A percentile compares a stretch with the other conserved stretches of the same genome.
Evolutionary conservation across 805 yeast species (phyloP).

Genomic region (Metschnikowia proteae): DNA sequence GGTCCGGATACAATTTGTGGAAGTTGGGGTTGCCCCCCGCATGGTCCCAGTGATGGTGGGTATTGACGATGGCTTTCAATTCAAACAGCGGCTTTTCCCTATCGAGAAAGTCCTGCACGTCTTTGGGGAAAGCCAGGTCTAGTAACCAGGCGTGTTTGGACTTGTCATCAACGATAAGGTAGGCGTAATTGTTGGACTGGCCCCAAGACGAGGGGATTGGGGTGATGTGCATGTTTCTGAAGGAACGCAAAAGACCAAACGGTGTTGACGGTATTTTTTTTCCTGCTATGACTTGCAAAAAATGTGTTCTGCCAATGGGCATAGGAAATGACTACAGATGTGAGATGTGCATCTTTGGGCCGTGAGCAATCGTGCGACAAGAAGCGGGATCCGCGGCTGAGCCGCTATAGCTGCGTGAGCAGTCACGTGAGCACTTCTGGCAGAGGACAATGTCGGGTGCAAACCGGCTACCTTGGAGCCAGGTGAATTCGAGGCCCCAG

Average conservation of each 20-base stretch:
- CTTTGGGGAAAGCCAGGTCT: conserved; percentile 89
- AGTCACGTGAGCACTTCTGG: background rate
- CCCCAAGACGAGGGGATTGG: conserved; percentile 95
- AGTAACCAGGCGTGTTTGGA: conserved; percentile 74
- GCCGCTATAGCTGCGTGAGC: background rate
- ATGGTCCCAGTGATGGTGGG: conserved; percentile 96
- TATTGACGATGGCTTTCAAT: conserved; percentile 78
- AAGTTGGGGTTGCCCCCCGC: conserved; percentile 72
- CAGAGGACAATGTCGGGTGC: background rate
- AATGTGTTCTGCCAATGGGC: conserved; percentile 1
- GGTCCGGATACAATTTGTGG: conserved; percentile 38
- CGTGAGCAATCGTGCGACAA: conserved; percentile 4
- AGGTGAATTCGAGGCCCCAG: no score
- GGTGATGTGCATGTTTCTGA: conserved; percentile 67
- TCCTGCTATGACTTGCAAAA: background rate
- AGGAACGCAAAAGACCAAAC: background rate
- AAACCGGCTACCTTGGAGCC: no score
- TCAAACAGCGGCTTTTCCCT: conserved; percentile 42
- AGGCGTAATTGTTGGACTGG: conserved; percentile 85
- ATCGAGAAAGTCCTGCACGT: conserved; percentile 44
- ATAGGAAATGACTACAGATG: conserved; percentile 1
- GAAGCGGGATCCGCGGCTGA: background rate
- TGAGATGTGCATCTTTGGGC: background rate
- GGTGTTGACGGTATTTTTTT: background rate
- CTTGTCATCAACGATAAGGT: conserved; percentile 65